Base-by-base conservation (phyloP, 106 monocot species). In the Dendrobium officinale region DNA sequence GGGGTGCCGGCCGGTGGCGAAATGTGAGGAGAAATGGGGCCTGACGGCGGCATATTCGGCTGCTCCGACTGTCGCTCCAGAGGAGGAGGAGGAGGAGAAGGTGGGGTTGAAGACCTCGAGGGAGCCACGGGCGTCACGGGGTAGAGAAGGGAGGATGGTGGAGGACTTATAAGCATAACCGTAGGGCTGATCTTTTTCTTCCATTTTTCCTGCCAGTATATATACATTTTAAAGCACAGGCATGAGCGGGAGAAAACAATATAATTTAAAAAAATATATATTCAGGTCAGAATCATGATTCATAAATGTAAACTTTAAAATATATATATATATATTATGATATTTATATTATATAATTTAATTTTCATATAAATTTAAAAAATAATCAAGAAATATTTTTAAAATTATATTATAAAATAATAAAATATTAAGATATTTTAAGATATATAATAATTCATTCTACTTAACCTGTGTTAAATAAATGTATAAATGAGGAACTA, bases 101-200 rank as follows among this genome's bases (percentile, higher is more conserved):
- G 93, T 26, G 49, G 96, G 96, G 64, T 90, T 96, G 87, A 96
- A 96, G 43, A 96, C 87, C 78, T 96, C 96, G 45, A 96, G 92
- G 4, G 96, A 96, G 31, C 90, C 92, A 59, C 93, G 96, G 26
- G 96, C 82, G 75, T 96, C 96, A 40, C 94, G 94, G 2, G 90
- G 90, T 43, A 93, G 82, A 1, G 66, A 24, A 0, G 93, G 91
- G 47, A 87, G 72, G 19, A 41, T 74, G 76, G 43, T 19, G 43
- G 49, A 9, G 11, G 48, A 6, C 26, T 76, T 76, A 24, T 76
- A 76, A 15, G 41, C 48, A 27, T 51, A 27, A 26, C 76, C 76
- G 27, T 24, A 51, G 11, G 49, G 76, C 0, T 42, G 24, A 17
- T 49, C 74, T 9, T 74, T 74, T 4, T 76, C 76, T 15, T 51